Evolutionary conservation across 352 stramenopile genomes (phyloP).

Genomic region (Globisporangium camurandrum): DNA sequence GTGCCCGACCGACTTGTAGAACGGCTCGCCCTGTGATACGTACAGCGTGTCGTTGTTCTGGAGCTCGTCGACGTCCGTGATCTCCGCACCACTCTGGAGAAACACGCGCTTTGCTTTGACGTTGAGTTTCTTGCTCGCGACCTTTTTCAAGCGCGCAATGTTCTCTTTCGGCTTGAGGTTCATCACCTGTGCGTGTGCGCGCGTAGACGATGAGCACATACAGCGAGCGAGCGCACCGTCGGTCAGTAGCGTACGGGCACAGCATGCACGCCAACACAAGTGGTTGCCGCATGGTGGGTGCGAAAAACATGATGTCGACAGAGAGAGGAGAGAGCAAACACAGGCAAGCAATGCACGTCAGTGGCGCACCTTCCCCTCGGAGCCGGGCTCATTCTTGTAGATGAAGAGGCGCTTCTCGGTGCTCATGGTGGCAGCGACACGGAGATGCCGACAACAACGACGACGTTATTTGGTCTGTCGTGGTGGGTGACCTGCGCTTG

Average conservation of each 20-base stretch:
- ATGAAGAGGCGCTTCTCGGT: conserved; percentile 81
- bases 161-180: conserved; percentile 68
- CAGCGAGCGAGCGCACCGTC: too few relatives aligned
- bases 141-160: conserved; percentile 72
- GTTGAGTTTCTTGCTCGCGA: conserved; percentile 78
- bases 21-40: conserved; percentile 74
- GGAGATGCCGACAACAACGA: background rate
- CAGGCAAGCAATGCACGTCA: background rate
- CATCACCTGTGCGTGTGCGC: conserved; percentile 45
- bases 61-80: conserved; percentile 81
- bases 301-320: background rate
- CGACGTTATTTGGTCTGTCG: too few relatives aligned
- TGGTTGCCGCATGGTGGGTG: background rate
- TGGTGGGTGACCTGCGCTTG: background rate
- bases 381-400: conserved; percentile 81
- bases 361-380: conserved; percentile 68
- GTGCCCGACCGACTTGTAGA: conserved; percentile 71
- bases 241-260: background rate
- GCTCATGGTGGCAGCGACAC: conserved; percentile 29
- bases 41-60: conserved; percentile 88
- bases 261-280: background rate
- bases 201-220: conserved; percentile 1
- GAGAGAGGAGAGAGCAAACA: background rate
- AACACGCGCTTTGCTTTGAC: conserved; percentile 76
- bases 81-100: conserved; percentile 71